Base-by-base conservation (phyloP, 2,329 filamentous ascomycete species). In the Apiospora sp. region DNA sequence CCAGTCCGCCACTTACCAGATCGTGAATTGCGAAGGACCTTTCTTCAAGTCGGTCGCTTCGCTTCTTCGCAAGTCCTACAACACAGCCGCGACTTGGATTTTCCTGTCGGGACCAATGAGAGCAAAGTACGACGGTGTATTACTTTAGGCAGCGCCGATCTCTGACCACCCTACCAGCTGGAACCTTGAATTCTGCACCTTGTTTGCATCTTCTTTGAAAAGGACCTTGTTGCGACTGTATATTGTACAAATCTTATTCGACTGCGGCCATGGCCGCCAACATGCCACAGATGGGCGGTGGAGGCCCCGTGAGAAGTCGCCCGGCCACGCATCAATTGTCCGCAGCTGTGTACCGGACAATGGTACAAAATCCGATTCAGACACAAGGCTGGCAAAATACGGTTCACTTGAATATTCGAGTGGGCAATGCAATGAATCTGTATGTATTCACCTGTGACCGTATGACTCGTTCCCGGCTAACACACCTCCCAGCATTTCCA, bases 241-340 rank as follows among this genome's bases (percentile, higher is more conserved):
- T 34, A 64, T 68, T 68, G 72, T 71, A 72, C 34, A 64, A 64
- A 64, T 64, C 19, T 41, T n/a, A 64, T 72, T 22, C 73, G 70
- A 73, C 74, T 76, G 86, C 86, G 84, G 86, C 86, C 82, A 90
- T 91, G 88, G 88, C 88, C 83, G 88, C 86, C 79, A 90, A 89
- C 77, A 87, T 90, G 82, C 86, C 86, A 80, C 88, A 88, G 78
- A 89, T 90, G 87, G 84, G 82, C 79, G 82, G 81, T 74, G 83
- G 81, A 75, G 84, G 82, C 80, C 83, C 86, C 81, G 83, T 86
- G 80, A 82, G 83, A 77, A 82, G 79, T 75, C 81, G 81, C 73
- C 83, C 84, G 72, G 80, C 80, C 67, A 78, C 80, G 54, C 80
- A 84, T 74, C 84, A 85, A 74, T 79, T 83, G 76, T 81, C 82